Evolutionary conservation across 768 basidiomycete genomes (phyloP).

Genomic region (Pleurotus djamor): DNA sequence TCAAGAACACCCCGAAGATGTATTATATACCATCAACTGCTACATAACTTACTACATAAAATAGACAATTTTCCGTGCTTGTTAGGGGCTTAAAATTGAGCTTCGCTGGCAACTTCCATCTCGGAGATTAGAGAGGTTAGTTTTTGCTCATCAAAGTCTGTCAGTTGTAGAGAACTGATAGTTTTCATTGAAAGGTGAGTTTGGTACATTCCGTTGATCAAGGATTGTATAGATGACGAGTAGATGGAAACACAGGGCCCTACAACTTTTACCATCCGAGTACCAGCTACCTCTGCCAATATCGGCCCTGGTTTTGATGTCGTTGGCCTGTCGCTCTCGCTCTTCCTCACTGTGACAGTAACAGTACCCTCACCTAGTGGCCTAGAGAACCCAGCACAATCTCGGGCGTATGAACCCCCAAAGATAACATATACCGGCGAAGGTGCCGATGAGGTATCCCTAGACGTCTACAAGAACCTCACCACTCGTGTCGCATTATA

Average conservation of each 20-base stretch:
- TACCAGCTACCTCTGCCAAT: constrained; percentile 98
- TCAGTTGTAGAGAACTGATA: neutral
- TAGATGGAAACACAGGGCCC: constrained; percentile 11
- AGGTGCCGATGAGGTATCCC: constrained; percentile 87
- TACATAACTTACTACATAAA: neutral
- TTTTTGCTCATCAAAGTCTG: neutral
- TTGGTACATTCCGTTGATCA: neutral
- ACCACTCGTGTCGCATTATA: constrained; percentile 97
- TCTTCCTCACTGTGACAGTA: constrained; percentile 65
- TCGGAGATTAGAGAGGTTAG: too few relatives aligned
- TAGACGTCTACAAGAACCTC: constrained; percentile 95
- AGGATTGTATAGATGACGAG: constrained; percentile 1
- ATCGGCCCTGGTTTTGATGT: constrained; percentile 99
- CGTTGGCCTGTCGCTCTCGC: constrained; percentile 93
- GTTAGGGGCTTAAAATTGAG: neutral
- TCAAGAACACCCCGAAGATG: neutral
- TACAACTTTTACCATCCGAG: constrained; percentile 64
- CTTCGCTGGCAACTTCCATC: too few relatives aligned
- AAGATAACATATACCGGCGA: constrained; percentile 80
- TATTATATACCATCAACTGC: neutral
- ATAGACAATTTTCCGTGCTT: neutral
- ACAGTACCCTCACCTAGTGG: constrained; percentile 24
- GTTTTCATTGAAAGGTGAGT: constrained; percentile 1
- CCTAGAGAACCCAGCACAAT: neutral
- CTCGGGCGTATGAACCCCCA: constrained; percentile 43